Percentiles rank a stretch among this genome's conserved stretches.
These are phyloP conservation scores for Termitomyces sp. DNA, from an alignment of 768 basidiomycete genomes.

Conservation along the genomic window DNA sequence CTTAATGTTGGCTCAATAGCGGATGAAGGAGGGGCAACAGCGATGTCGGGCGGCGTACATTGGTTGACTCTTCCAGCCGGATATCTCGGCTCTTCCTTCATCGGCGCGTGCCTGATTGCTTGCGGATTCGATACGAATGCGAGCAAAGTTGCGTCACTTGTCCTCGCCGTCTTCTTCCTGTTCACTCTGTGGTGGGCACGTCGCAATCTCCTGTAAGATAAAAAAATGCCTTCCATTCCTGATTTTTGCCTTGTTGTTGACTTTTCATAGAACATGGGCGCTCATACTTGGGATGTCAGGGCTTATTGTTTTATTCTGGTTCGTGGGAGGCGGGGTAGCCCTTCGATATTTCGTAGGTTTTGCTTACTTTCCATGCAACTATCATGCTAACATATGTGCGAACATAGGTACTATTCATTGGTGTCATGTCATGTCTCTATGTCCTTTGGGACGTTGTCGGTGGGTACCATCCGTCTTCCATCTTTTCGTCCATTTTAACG, in stretches of 20 bases:
- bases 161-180: slow-evolving; percentile 81
- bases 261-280: slow-evolving; percentile 59
- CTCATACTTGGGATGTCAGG: slow-evolving; percentile 79
- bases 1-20: slow-evolving; percentile 37
- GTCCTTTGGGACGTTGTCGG: slow-evolving; percentile 87
- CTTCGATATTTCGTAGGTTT: slow-evolving; percentile 70
- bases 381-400: neutral
- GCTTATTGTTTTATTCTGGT: slow-evolving; percentile 81
- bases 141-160: slow-evolving; percentile 77
- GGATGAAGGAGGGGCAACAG: slow-evolving; percentile 84
- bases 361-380: neutral
- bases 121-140: slow-evolving; percentile 90
- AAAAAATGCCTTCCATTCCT: neutral
- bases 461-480: slow-evolving; percentile 22
- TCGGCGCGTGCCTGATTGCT: slow-evolving; percentile 83
- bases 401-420: slow-evolving; percentile 66
- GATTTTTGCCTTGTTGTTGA: neutral
- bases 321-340: slow-evolving; percentile 69
- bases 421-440: slow-evolving; percentile 85
- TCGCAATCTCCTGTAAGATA: slow-evolving; percentile 63
- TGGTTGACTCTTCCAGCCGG: slow-evolving; percentile 81
- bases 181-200: slow-evolving; percentile 89
- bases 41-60: slow-evolving; percentile 82
- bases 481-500: neutral
- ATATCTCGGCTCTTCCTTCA: slow-evolving; percentile 81